These are phyloP conservation scores for Gnomoniopsis smithogilvyi DNA, from an alignment of 2,329 filamentous ascomycete genomes.

Conservation along the genomic window DNA sequence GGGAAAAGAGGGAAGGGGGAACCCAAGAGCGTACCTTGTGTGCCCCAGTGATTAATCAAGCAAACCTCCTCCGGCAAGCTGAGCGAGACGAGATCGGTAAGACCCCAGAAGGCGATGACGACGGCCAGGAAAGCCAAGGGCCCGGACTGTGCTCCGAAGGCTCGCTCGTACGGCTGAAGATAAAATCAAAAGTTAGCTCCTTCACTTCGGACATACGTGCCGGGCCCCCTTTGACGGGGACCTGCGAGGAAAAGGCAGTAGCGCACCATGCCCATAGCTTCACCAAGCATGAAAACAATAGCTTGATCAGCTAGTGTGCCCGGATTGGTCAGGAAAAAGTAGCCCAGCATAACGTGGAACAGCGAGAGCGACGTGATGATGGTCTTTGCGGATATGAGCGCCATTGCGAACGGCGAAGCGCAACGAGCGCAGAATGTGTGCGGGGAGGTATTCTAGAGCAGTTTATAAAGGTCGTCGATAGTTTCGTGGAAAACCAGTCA, in stretches of 20 bases:
- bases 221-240: neutral
- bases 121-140: conserved; percentile 71
- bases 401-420: conserved; percentile 54
- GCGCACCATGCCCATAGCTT: conserved; percentile 76
- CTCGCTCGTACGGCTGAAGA: conserved; percentile 58
- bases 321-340: conserved; percentile 77
- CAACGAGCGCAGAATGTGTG: neutral
- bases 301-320: conserved; percentile 72
- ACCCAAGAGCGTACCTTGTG: conserved; percentile 56
- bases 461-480: neutral
- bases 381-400: conserved; percentile 73
- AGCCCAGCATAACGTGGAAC: conserved; percentile 80
- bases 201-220: neutral
- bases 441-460: neutral
- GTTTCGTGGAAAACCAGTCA: neutral
- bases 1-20: conserved; percentile 41
- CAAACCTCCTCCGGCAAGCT: conserved; percentile 66
- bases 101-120: conserved; percentile 58
- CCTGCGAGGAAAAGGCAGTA: neutral
- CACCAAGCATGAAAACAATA: conserved; percentile 76
- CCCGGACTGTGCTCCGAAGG: conserved; percentile 67
- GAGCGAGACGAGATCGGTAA: conserved; percentile 63
- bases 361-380: conserved; percentile 80
- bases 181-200: neutral
- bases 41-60: conserved; percentile 62